Base-by-base conservation (phyloP, 2,329 filamentous ascomycete genomes). In the Fusarium luffae region DNA sequence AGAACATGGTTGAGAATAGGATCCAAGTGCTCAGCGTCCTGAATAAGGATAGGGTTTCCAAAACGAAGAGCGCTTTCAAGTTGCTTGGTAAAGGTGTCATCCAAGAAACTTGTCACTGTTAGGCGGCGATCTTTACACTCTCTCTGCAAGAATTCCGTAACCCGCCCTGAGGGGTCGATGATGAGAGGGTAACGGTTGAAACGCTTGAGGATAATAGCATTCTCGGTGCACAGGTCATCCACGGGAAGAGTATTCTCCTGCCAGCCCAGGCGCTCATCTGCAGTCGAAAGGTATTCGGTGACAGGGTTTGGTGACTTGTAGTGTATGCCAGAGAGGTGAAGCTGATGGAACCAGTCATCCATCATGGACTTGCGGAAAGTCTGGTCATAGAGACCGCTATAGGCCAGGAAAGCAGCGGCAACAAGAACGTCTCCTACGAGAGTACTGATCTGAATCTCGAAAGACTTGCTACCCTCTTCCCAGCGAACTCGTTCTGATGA, bases 181-280 rank as follows among this genome's bases (percentile, higher is more conserved):
- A 99, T 98, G 65, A 99, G 88, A 46, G 97, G 96, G 79, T 99
- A 99, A 69, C 96, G 89, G 83, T 99, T 99, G 89, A 98, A 99
- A 62, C 96, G 91, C 84, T 98, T 94, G 66, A 99, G 88, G 72
- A 99, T 92, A 76, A 99, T 98, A 46, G 97, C 96, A 77, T 99
- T 99, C 81, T 99, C 96, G 1, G 96, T 99, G 85, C 96, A 99
- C 42, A 99, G 88, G 77, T 99, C 96, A 78, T 99, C 96, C 7
- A 98, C 95, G 4, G 97, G 96, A 51, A 99, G 84, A 18, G 91
- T 91, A 78, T 99, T 93, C 75, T 94, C 92, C 82, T 99, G 97
- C 96, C 96, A 99, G 69, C 92, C 89, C 34, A 99, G 86, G 68
- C 96, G 89, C 82, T 99, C 94, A 79, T 99, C 97, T 7, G 97